Base-by-base conservation (phyloP, 2,329 filamentous ascomycete species). In the Cercospora brassicicola region DNA sequence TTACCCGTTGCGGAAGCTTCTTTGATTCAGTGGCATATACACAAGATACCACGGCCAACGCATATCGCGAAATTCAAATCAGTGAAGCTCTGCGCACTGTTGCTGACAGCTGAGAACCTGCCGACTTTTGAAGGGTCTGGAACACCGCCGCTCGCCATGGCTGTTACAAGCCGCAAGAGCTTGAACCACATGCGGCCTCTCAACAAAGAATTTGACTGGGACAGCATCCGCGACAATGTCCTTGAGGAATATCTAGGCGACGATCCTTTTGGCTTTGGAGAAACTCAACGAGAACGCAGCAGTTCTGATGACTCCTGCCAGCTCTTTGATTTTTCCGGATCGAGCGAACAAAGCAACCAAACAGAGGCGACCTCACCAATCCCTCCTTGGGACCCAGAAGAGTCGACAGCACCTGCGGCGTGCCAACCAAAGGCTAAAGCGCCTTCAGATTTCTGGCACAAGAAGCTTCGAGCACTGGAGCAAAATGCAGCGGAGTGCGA, bases 201-300 rank as follows among this genome's bases (percentile, higher is more conserved):
- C 76, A 81, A 84, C 80, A 87, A 85, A 83, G 81, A 81, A 68
- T 78, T 80, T 74, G 83, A 84, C 66, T 84, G 84, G 81, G 82
- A 85, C 72, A 86, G 88, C 76, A 82, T 86, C 68, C 84, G 84
- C 78, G 85, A 86, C 79, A 85, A 86, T 77, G 82, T 89, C 78
- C 89, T 90, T 81, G 86, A 88, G 74, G 84, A 88, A 77, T 89
- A 87, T 76, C 82, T 89, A 77, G 84, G 87, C 72, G 84, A 85
- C 78, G 86, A 88, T 68, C 81, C 84, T 65, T 82, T 84, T 72
- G 82, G 82, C 64, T 78, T 81, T 69, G 81, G 81, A 73, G 81
- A 83, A 69, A 79, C 79, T 69, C 78, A 82, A 71, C 82, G 83
- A 78, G 83, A 84, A 71, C 80, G 81, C 69, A 79, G 81, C 73